phyloP scores from a whole-genome alignment of 208 protist genomes.

The Crithidia thermophila region DNA sequence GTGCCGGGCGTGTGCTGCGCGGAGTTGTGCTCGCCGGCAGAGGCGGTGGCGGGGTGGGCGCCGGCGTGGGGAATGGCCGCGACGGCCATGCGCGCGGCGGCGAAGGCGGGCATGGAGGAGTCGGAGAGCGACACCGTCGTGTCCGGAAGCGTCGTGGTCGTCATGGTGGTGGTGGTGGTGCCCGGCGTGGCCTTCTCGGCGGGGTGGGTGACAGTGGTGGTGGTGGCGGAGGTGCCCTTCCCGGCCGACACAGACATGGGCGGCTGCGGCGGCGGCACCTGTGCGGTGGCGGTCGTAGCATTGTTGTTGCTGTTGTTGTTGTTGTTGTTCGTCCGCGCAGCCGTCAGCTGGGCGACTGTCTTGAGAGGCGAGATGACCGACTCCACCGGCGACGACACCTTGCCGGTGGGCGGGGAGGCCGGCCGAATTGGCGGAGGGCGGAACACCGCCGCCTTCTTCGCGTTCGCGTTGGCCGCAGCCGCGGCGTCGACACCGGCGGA shows the following conservation, averaged over 20 bases:
- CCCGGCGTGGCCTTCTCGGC: no score
- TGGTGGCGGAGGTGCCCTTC: not conserved
- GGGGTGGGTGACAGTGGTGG: not conserved
- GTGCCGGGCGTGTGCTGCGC: constrained; percentile 1
- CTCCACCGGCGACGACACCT: constrained; percentile 19
- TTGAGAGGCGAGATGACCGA: constrained; percentile 14
- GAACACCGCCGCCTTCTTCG: not conserved
- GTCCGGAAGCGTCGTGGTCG: no score
- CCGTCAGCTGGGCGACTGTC: constrained; percentile 1
- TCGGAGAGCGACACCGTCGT: no score
- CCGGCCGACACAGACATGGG: not conserved
- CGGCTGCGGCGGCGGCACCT: not conserved
- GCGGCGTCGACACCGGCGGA: constrained; percentile 7
- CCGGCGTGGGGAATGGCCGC: not conserved
- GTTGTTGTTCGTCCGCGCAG: constrained; percentile 1
- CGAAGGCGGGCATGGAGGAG: no score
- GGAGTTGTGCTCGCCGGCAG: no score
- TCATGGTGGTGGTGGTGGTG: no score
- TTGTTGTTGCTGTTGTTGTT: constrained; percentile 6
- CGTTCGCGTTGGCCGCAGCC: no score
- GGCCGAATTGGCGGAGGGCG: constrained; percentile 3
- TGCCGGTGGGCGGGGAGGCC: constrained; percentile 8
- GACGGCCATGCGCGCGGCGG: no score
- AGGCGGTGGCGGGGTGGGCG: not conserved
- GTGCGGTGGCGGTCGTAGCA: not conserved